A percentile compares a stretch with the other conserved stretches of the same genome.
Conservation (phyloP, 1,284 basidiomycete species). For the Puccinia hordei region DNA sequence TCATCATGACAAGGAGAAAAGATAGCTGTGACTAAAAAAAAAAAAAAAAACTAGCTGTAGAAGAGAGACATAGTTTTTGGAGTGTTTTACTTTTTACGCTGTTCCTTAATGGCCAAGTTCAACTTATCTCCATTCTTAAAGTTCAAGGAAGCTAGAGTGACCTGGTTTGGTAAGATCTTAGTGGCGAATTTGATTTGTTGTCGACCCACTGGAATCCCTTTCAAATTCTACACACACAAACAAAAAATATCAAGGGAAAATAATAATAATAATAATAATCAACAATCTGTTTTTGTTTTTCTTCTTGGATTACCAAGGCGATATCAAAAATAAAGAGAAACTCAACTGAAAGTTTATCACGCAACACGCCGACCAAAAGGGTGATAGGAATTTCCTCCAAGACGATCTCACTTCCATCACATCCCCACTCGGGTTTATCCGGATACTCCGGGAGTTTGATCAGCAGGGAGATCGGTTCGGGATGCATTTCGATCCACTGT, state of each 20-base stretch:
- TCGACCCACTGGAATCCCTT: slow-evolving; percentile 46
- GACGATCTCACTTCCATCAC: slow-evolving; percentile 75
- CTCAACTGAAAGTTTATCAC: slow-evolving; percentile 66
- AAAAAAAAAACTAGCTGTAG: neutral
- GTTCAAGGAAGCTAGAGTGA: slow-evolving; percentile 46
- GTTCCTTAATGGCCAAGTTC: slow-evolving; percentile 37
- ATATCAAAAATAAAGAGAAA: slow-evolving; percentile 14
- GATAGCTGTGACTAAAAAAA: neutral
- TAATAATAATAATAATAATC: neutral
- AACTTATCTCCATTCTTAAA: slow-evolving; percentile 35
- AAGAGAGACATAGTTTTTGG: no score
- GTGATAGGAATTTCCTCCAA: slow-evolving; percentile 79
- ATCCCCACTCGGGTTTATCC: slow-evolving; percentile 84
- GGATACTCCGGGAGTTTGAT: slow-evolving; percentile 77
- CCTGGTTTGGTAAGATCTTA: slow-evolving; percentile 48
- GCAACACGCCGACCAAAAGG: slow-evolving; percentile 77
- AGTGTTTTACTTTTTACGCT: slow-evolving; percentile 39
- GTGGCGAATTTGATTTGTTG: slow-evolving; percentile 34
- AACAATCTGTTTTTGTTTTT: neutral
- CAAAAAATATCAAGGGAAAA: no score
- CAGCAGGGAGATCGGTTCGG: slow-evolving; percentile 78
- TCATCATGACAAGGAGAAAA: neutral
- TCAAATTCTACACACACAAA: slow-evolving; percentile 38
- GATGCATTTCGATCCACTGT: slow-evolving; percentile 85
- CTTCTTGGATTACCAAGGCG: neutral